Conservation (phyloP, 2,329 filamentous ascomycete species). For the Fonsecaea pedrosoi region DNA sequence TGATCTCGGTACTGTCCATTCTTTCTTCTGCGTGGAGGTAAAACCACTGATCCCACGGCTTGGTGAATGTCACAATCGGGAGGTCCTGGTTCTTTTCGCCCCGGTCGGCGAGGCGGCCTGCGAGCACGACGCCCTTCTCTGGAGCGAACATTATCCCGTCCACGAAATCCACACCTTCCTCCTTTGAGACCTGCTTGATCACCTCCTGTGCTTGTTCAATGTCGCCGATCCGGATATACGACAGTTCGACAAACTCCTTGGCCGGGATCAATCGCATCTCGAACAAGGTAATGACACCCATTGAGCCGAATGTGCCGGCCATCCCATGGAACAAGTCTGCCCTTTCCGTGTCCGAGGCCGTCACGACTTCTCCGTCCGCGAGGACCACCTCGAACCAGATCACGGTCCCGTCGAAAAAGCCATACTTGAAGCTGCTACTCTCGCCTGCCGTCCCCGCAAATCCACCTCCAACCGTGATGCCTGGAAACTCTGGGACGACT, state of each 20-base stretch:
- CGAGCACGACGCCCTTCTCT: constrained; percentile 63
- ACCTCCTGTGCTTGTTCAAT: constrained; percentile 48
- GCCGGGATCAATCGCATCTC: constrained; percentile 56
- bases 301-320: constrained; percentile 69
- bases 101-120: constrained; percentile 63
- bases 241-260: constrained; percentile 57
- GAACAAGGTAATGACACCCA: constrained; percentile 69
- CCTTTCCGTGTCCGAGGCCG: constrained; percentile 61
- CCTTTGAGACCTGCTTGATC: constrained; percentile 48
- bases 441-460: constrained; percentile 73
- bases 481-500: constrained; percentile 74
- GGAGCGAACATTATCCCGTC: constrained; percentile 59
- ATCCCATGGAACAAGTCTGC: constrained; percentile 69
- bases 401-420: constrained; percentile 69
- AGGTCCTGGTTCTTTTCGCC: constrained; percentile 32
- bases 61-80: constrained; percentile 34
- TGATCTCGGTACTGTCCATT: constrained; percentile 12
- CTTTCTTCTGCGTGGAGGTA: constrained; percentile 51
- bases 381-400: constrained; percentile 70
- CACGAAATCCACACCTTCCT: constrained; percentile 53
- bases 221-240: constrained; percentile 53
- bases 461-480: constrained; percentile 73
- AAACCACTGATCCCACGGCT: constrained; percentile 57
- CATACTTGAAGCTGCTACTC: constrained; percentile 72
- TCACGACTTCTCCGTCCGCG: constrained; percentile 64